Evolutionary conservation across 2,329 filamentous ascomycete genomes (phyloP).

Genomic region (Claviceps spartinae): DNA sequence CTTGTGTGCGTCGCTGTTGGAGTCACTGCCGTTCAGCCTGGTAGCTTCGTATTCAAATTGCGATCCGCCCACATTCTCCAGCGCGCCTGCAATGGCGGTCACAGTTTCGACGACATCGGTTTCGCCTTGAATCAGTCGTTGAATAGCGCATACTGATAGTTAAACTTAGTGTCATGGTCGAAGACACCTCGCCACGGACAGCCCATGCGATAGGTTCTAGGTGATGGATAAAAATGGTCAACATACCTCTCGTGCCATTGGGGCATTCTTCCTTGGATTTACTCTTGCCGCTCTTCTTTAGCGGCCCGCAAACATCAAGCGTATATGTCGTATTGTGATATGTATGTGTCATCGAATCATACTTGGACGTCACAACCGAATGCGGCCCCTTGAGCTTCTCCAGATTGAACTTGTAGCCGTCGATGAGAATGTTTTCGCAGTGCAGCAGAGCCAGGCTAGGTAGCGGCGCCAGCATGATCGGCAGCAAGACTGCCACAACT

Average conservation of each 20-base stretch:
- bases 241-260: conserved; percentile 51
- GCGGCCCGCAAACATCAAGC: conserved; percentile 57
- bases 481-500: conserved; percentile 22
- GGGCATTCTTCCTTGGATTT: conserved; percentile 49
- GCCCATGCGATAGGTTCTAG: too few species aligned
- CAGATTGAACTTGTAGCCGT: conserved; percentile 51
- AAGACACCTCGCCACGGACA: not conserved
- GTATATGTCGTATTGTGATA: conserved; percentile 64
- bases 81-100: conserved; percentile 63
- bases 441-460: conserved; percentile 37
- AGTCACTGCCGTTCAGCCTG: conserved; percentile 50
- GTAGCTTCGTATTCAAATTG: conserved; percentile 52
- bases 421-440: conserved; percentile 48
- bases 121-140: conserved; percentile 39
- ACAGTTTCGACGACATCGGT: conserved; percentile 39
- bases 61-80: conserved; percentile 42
- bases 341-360: conserved; percentile 36
- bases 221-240: not conserved
- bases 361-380: conserved; percentile 47
- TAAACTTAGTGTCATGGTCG: not conserved
- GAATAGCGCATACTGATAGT: conserved; percentile 58
- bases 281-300: conserved; percentile 47
- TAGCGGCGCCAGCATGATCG: conserved; percentile 23
- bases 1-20: conserved; percentile 49
- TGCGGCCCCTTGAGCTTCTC: conserved; percentile 51